Evolutionary conservation across 202 grass and related monocot genomes (phyloP).

Genomic region (Thinopyrum obtusiflorum): DNA sequence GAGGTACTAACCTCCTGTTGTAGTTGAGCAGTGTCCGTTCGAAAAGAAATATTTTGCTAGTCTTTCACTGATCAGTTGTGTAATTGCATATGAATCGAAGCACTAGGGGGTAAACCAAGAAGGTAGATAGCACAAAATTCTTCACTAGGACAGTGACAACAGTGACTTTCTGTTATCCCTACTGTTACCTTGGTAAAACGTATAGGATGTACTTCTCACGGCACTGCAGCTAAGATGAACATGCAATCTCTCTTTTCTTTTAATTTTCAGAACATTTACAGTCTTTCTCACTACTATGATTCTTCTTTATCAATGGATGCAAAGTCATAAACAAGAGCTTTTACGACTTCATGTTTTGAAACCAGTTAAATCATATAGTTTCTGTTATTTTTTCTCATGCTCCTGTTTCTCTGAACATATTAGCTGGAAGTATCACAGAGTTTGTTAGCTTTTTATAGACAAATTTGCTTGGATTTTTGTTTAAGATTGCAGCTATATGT

Average conservation of each 20-base stretch:
- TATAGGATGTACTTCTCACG: neutral
- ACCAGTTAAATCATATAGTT: neutral
- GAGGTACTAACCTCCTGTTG: neutral
- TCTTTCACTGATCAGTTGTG: neutral
- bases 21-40: neutral
- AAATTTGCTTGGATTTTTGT: neutral
- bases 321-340: neutral
- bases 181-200: neutral
- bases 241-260: neutral
- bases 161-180: neutral
- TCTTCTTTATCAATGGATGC: neutral
- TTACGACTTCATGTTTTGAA: neutral
- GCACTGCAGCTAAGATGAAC: neutral
- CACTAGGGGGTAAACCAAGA: neutral
- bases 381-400: neutral
- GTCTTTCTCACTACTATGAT: neutral
- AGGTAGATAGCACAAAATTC: neutral
- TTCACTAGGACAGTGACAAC: neutral
- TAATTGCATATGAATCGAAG: neutral
- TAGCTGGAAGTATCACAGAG: neutral
- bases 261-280: neutral
- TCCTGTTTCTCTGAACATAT: neutral
- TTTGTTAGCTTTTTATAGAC: neutral
- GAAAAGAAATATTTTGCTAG: neutral
- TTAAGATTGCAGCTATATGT: neutral